These are phyloP conservation scores for Ustilago lituana DNA, from an alignment of 1,284 basidiomycete species.

Conservation along the genomic window DNA sequence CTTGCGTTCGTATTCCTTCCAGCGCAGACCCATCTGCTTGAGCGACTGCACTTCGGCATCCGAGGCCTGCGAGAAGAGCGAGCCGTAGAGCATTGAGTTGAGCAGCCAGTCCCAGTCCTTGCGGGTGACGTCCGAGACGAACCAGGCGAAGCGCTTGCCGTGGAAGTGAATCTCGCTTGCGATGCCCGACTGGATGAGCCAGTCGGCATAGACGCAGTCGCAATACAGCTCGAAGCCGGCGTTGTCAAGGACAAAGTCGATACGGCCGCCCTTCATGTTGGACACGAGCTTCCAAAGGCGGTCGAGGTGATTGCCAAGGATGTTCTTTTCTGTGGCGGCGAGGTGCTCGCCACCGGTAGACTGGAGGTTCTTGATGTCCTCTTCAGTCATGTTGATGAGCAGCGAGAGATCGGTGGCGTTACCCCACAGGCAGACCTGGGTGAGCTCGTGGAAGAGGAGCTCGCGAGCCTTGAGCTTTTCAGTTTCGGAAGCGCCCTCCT, in stretches of 20 bases:
- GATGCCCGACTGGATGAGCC: constrained; percentile 88
- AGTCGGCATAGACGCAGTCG: constrained; percentile 88
- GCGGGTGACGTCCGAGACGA: constrained; percentile 86
- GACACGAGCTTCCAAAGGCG: constrained; percentile 82
- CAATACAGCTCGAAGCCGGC: constrained; percentile 95
- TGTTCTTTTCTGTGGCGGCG: constrained; percentile 95
- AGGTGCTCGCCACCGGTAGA: constrained; percentile 94
- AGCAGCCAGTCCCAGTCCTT: constrained; percentile 92
- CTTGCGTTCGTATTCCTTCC: constrained; percentile 91
- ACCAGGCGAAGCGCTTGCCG: constrained; percentile 72
- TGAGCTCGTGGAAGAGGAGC: constrained; percentile 91
- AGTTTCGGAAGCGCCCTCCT: constrained; percentile 72
- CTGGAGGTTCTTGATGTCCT: constrained; percentile 97
- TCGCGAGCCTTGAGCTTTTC: constrained; percentile 80
- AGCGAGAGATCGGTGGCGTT: constrained; percentile 85
- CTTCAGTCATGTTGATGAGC: constrained; percentile 97
- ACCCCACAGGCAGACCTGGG: constrained; percentile 71
- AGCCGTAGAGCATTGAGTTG: constrained; percentile 68
- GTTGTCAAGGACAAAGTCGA: constrained; percentile 75
- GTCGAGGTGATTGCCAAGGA: constrained; percentile 83
- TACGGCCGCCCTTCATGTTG: constrained; percentile 71
- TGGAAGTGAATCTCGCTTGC: constrained; percentile 89
- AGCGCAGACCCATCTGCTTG: constrained; percentile 81
- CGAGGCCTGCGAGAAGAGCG: constrained; percentile 77
- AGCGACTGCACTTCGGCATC: constrained; percentile 85